These are phyloP conservation scores for Quercus mongolica DNA, from an alignment of 306 rosid genomes.

Conservation along the genomic window DNA sequence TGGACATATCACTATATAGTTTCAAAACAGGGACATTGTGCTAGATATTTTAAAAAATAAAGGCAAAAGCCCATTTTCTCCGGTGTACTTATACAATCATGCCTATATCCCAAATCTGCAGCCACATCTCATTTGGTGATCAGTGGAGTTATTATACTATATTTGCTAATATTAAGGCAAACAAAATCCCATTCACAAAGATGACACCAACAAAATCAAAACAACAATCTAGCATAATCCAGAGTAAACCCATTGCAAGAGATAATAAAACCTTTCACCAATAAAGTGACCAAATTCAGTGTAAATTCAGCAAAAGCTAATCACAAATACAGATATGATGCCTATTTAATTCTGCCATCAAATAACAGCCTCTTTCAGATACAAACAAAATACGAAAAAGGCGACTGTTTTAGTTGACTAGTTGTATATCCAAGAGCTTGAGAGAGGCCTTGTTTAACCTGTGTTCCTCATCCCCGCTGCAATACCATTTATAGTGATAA, in stretches of 20 bases:
- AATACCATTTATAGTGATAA: conserved; percentile 86
- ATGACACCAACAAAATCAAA: neutral
- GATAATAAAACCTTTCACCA: neutral
- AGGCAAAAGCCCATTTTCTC: too few species aligned
- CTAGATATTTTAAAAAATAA: too few species aligned
- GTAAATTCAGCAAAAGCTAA: neutral
- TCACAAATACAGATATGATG: neutral
- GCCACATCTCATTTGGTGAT: too few species aligned
- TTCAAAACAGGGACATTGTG: too few species aligned
- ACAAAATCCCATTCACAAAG: neutral
- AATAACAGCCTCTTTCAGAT: neutral
- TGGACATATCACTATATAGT: too few species aligned
- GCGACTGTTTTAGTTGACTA: neutral
- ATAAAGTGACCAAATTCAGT: neutral
- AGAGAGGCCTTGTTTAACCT: conserved; percentile 45
- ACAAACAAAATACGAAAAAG: neutral
- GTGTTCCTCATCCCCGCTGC: conserved; percentile 99
- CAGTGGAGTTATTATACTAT: too few species aligned
- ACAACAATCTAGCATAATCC: neutral
- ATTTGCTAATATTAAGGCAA: too few species aligned
- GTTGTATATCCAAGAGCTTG: conserved; percentile 17
- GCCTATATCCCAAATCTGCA: too few species aligned
- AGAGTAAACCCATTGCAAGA: neutral
- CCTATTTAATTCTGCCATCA: neutral
- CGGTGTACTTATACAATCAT: too few species aligned